These are phyloP conservation scores for Clonostachys rhizophaga DNA, from an alignment of 2,329 filamentous ascomycete species.

Conservation along the genomic window DNA sequence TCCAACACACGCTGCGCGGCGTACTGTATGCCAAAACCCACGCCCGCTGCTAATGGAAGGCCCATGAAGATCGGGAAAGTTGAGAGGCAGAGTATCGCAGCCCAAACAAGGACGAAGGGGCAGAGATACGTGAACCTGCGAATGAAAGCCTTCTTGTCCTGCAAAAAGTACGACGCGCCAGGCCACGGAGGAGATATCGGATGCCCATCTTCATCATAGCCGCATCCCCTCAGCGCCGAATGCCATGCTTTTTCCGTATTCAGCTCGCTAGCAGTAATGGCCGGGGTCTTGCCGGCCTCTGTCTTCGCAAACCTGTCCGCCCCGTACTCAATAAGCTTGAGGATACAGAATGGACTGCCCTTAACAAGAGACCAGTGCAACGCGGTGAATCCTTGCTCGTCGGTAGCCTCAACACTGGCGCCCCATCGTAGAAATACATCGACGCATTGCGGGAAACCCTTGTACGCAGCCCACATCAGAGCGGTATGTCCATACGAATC, in stretches of 20 bases:
- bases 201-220: constrained; percentile 76
- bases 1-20: constrained; percentile 71
- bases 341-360: constrained; percentile 81
- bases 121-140: constrained; percentile 85
- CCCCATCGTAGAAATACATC: constrained; percentile 93
- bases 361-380: constrained; percentile 97
- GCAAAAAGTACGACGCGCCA: constrained; percentile 64
- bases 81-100: constrained; percentile 67
- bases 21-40: constrained; percentile 71
- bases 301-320: constrained; percentile 90
- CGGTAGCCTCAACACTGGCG: constrained; percentile 83
- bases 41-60: constrained; percentile 64
- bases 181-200: constrained; percentile 67
- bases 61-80: constrained; percentile 70
- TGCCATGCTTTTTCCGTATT: constrained; percentile 81
- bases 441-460: constrained; percentile 88
- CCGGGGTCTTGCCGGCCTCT: constrained; percentile 83
- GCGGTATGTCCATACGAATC: constrained; percentile 90
- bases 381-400: constrained; percentile 91
- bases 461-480: constrained; percentile 99
- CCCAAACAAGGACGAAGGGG: constrained; percentile 74
- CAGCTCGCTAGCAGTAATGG: constrained; percentile 82
- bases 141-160: constrained; percentile 74
- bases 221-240: constrained; percentile 75
- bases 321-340: constrained; percentile 94